Evolutionary conservation across 176 grass and related monocot genomes (phyloP).

Genomic region (Areca catechu): DNA sequence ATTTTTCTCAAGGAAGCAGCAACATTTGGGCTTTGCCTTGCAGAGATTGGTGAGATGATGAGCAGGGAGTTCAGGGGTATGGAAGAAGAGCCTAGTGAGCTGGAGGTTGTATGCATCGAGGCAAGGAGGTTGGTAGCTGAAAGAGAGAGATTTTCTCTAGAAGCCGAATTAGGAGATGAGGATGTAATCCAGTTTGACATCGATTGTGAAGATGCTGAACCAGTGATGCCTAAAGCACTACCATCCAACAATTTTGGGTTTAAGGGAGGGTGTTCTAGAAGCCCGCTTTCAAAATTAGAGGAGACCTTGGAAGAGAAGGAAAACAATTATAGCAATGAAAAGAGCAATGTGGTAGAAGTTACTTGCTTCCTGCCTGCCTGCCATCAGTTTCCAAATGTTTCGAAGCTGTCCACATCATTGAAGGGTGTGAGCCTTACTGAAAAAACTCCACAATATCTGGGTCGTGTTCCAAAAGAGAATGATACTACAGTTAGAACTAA

Average conservation of each 20-base stretch:
- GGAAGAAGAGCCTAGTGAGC: constrained; percentile 88
- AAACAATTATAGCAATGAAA: constrained; percentile 8
- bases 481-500: constrained; percentile 34
- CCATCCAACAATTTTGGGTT: constrained; percentile 42
- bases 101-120: constrained; percentile 74
- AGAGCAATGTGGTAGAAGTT: constrained; percentile 10
- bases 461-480: constrained; percentile 30
- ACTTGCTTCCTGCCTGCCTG: constrained; percentile 21
- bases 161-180: constrained; percentile 50
- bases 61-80: constrained; percentile 76
- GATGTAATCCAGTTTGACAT: constrained; percentile 69
- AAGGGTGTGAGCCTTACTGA: constrained; percentile 45
- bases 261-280: constrained; percentile 38
- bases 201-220: constrained; percentile 40
- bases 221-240: constrained; percentile 30
- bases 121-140: constrained; percentile 54
- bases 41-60: constrained; percentile 98
- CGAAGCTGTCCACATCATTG: constrained; percentile 54
- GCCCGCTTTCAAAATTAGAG: constrained; percentile 56
- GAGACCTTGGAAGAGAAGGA: constrained; percentile 53
- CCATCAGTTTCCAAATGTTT: constrained; percentile 23
- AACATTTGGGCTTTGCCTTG: constrained; percentile 50
- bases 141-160: constrained; percentile 40
- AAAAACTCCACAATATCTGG: constrained; percentile 30
- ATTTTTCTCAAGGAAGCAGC: constrained; percentile 80